Percentiles rank a stretch among this genome's conserved stretches.
phyloP scores from a whole-genome alignment of 148 eudicot species.

The Amaranthus cruentus region DNA sequence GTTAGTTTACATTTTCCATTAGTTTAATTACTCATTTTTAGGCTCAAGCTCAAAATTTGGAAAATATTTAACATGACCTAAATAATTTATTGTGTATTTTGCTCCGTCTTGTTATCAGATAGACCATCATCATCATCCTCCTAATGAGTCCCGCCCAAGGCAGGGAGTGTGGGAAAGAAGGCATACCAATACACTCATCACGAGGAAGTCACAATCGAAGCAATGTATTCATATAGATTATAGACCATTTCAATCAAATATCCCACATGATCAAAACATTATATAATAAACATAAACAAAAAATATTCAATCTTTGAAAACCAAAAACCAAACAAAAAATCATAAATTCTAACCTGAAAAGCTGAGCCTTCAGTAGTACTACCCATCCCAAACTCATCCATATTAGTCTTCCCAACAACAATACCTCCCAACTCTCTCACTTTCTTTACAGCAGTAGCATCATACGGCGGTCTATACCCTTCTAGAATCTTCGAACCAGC shows the following conservation, averaged over 20 bases:
- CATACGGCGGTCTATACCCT: conserved; percentile 67
- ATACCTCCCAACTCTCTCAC: conserved; percentile 74
- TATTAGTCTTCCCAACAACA: conserved; percentile 92
- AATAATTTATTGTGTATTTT: too few relatives aligned
- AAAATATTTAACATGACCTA: too few relatives aligned
- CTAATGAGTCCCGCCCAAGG: too few relatives aligned
- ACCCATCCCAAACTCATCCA: conserved; percentile 99
- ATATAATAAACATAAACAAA: background rate
- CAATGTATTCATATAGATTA: too few relatives aligned
- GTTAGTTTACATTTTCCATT: too few relatives aligned
- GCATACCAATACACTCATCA: too few relatives aligned
- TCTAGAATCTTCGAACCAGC: conserved; percentile 78
- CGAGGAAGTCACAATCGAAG: too few relatives aligned
- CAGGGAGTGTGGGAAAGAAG: too few relatives aligned
- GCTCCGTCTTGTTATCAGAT: too few relatives aligned
- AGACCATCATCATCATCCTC: too few relatives aligned
- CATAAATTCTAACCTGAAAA: conserved; percentile 52
- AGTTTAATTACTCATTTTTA: too few relatives aligned
- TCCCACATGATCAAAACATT: background rate
- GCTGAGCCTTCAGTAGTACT: conserved; percentile 90
- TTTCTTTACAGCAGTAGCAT: conserved; percentile 80
- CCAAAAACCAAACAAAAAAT: background rate
- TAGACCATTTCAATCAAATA: conserved; percentile 1
- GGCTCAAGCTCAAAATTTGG: too few relatives aligned
- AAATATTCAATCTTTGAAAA: background rate